phyloP scores from a whole-genome alignment of 1,284 basidiomycete genomes.

The Sporisorium iseilematis-ciliati region DNA sequence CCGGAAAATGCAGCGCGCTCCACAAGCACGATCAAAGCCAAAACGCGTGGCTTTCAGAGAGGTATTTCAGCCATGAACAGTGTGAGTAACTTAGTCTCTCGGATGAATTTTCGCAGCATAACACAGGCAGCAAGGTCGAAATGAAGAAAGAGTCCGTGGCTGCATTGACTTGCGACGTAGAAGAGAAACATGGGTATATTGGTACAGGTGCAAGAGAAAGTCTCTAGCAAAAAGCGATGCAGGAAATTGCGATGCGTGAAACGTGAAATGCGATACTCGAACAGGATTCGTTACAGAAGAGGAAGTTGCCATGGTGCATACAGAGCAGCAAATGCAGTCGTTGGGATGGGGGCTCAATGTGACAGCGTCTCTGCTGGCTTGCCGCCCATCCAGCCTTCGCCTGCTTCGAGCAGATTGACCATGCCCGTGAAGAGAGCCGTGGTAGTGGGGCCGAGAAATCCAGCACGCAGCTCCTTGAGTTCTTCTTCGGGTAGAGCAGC shows the following conservation, averaged over 20 bases:
- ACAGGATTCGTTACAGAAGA: background rate
- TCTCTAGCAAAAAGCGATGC: constrained; percentile 8
- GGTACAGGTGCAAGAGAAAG: constrained; percentile 3
- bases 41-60: background rate
- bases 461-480: constrained; percentile 19
- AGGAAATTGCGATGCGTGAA: background rate
- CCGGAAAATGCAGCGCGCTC: constrained; percentile 1
- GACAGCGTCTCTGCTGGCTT: constrained; percentile 30
- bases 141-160: background rate
- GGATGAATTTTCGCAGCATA: no score
- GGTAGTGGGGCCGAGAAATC: constrained; percentile 60
- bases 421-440: constrained; percentile 57
- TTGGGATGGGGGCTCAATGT: background rate
- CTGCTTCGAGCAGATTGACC: constrained; percentile 62
- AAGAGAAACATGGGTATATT: constrained; percentile 1
- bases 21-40: background rate
- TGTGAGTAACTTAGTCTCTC: no score
- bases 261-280: constrained; percentile 1
- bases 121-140: no score
- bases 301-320: background rate
- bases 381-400: constrained; percentile 64
- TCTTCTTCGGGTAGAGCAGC: constrained; percentile 45
- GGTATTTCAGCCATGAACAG: background rate
- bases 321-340: background rate
- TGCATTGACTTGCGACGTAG: background rate